These are phyloP conservation scores for Phytophthora pini DNA, from an alignment of 352 stramenopile species.

Conservation along the genomic window DNA sequence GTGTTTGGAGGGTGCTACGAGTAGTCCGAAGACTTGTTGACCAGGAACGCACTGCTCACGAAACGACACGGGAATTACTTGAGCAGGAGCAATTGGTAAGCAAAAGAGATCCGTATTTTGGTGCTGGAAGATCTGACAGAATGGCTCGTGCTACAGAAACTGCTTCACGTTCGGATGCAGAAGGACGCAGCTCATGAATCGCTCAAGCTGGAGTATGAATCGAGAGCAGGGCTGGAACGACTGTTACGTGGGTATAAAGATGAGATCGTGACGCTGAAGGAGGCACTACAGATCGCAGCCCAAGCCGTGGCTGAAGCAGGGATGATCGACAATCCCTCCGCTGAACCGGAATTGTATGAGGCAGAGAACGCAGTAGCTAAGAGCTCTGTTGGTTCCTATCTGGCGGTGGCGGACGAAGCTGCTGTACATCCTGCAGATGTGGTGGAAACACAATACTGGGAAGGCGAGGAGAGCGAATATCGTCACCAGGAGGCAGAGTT, in stretches of 20 bases:
- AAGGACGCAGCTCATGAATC: conserved; percentile 60
- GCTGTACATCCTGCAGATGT: conserved; percentile 19
- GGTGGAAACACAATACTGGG: conserved; percentile 10
- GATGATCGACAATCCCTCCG: conserved; percentile 16
- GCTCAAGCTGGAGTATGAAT: conserved; percentile 66
- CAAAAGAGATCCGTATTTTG: background rate
- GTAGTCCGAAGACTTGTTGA: conserved; percentile 60
- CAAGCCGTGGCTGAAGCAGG: conserved; percentile 56
- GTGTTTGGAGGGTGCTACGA: conserved; percentile 67
- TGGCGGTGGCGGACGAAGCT: background rate
- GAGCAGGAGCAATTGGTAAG: conserved; percentile 60
- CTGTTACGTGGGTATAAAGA: conserved; percentile 77
- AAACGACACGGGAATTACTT: conserved; percentile 42
- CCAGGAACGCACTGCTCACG: conserved; percentile 49
- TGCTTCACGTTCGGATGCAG: conserved; percentile 50
- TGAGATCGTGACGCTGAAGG: conserved; percentile 75
- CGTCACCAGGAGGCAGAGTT: conserved; percentile 13
- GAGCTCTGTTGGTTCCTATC: conserved; percentile 9
- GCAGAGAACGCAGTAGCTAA: conserved; percentile 5
- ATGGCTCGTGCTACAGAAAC: conserved; percentile 32
- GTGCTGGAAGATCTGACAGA: background rate
- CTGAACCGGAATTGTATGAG: background rate
- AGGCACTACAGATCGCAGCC: conserved; percentile 75
- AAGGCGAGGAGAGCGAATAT: conserved; percentile 12
- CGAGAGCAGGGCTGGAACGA: conserved; percentile 50